phyloP scores from a whole-genome alignment of 345 rosid genomes.

The Ceriops tagal region DNA sequence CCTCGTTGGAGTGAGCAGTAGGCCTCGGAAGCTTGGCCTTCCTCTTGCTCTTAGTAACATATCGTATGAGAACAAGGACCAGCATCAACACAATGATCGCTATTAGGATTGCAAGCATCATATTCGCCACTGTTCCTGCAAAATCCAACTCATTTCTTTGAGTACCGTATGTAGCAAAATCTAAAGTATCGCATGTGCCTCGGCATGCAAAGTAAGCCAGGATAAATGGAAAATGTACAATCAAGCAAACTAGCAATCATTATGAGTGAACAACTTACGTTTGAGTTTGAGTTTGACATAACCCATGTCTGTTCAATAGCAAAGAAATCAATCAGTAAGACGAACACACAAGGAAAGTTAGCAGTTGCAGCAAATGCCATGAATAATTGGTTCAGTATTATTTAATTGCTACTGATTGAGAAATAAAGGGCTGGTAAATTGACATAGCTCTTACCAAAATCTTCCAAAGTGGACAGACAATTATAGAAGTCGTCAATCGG shows the following conservation, averaged over 20 bases:
- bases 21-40: slow-evolving; percentile 16
- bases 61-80: slow-evolving; percentile 34
- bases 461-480: slow-evolving; percentile 42
- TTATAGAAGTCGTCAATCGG: slow-evolving; percentile 33
- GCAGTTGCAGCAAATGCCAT: background rate
- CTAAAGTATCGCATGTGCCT: too few species aligned
- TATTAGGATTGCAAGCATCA: slow-evolving; percentile 19
- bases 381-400: too few species aligned
- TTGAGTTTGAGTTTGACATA: slow-evolving; percentile 28
- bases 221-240: too few species aligned
- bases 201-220: too few species aligned
- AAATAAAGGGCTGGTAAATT: background rate
- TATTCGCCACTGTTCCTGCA: slow-evolving; percentile 36
- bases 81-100: slow-evolving; percentile 24
- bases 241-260: background rate
- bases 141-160: slow-evolving; percentile 14
- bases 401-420: background rate
- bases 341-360: background rate
- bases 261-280: slow-evolving; percentile 35
- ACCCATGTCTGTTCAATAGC: slow-evolving; percentile 39
- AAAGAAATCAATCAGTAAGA: slow-evolving; percentile 5
- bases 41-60: slow-evolving; percentile 22
- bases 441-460: slow-evolving; percentile 28
- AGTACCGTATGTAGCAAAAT: background rate
- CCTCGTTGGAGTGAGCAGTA: slow-evolving; percentile 19